Conservation (phyloP, 805 yeast genomes). For the Monosporozyma aerobia region DNA sequence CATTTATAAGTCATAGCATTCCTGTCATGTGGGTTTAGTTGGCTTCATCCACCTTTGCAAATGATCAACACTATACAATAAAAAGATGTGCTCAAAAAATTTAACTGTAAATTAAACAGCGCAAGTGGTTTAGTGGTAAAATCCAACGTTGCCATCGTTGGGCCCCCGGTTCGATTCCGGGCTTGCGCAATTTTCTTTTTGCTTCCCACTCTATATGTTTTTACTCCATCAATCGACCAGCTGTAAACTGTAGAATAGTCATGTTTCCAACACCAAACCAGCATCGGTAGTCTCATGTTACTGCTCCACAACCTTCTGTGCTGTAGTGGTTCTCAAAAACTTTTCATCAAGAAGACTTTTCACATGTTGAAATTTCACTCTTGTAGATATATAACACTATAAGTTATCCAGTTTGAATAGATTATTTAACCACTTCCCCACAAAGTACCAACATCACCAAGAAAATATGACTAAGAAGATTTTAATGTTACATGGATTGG, state of each 20-base stretch:
- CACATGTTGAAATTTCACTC: neutral
- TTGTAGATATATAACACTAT: neutral
- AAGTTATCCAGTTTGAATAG: neutral
- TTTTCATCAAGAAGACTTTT: neutral
- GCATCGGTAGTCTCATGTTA: too few relatives aligned
- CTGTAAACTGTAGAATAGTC: too few relatives aligned
- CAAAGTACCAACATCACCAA: neutral
- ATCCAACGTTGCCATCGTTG: slow-evolving; percentile 2
- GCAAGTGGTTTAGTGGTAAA: slow-evolving; percentile 2
- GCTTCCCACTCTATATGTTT: neutral
- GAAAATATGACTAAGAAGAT: slow-evolving; percentile 37
- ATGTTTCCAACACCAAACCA: too few relatives aligned
- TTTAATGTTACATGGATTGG: slow-evolving; percentile 82
- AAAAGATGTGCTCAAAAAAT: neutral
- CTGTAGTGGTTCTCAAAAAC: too few relatives aligned
- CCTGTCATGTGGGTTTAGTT: too few relatives aligned
- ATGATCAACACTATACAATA: too few relatives aligned
- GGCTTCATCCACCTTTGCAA: too few relatives aligned
- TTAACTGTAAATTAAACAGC: neutral
- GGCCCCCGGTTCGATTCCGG: slow-evolving; percentile 2
- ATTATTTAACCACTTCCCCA: too few relatives aligned
- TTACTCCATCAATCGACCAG: too few relatives aligned
- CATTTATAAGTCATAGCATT: too few relatives aligned
- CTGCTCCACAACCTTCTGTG: too few relatives aligned
- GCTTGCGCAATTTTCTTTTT: neutral